Conservation (phyloP, 257 asterid genomes). For the Vinca minor region DNA sequence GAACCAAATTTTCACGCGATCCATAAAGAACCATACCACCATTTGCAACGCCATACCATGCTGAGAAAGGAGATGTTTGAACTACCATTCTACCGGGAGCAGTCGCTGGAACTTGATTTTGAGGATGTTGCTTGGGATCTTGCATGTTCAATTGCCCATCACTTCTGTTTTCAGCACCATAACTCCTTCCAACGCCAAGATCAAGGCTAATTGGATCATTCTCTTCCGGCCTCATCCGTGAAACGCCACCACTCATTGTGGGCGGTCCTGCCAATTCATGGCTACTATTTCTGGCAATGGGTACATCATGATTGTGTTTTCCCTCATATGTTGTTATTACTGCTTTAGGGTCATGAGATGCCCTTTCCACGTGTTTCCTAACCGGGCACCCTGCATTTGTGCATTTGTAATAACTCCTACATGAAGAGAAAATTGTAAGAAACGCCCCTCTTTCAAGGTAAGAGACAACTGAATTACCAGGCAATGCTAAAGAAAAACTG, state of each 20-base stretch:
- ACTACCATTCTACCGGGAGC: conserved; percentile 33
- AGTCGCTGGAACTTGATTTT: conserved; percentile 21
- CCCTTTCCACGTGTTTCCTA: conserved; percentile 95
- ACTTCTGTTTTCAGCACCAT: conserved; percentile 26
- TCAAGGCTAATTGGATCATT: conserved; percentile 57
- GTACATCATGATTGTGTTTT: conserved; percentile 90
- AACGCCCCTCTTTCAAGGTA: not conserved
- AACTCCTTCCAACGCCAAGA: conserved; percentile 75
- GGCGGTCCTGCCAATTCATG: conserved; percentile 50
- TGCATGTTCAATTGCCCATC: conserved; percentile 25
- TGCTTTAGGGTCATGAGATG: conserved; percentile 91
- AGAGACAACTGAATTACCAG: not conserved
- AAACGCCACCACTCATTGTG: conserved; percentile 26
- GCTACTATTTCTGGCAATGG: conserved; percentile 56
- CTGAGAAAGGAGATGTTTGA: conserved; percentile 37
- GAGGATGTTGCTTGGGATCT: conserved; percentile 28
- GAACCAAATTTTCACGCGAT: conserved; percentile 20
- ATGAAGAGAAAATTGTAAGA: conserved; percentile 13
- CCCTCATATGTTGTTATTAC: conserved; percentile 97
- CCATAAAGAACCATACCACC: conserved; percentile 23
- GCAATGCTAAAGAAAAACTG: not conserved
- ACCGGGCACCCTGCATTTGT: conserved; percentile 87
- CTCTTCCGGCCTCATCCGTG: conserved; percentile 46
- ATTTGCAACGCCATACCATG: conserved; percentile 31
- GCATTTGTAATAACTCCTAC: conserved; percentile 97